These are phyloP conservation scores for Rosa chinensis DNA, from an alignment of 306 rosid genomes.

Conservation along the genomic window DNA sequence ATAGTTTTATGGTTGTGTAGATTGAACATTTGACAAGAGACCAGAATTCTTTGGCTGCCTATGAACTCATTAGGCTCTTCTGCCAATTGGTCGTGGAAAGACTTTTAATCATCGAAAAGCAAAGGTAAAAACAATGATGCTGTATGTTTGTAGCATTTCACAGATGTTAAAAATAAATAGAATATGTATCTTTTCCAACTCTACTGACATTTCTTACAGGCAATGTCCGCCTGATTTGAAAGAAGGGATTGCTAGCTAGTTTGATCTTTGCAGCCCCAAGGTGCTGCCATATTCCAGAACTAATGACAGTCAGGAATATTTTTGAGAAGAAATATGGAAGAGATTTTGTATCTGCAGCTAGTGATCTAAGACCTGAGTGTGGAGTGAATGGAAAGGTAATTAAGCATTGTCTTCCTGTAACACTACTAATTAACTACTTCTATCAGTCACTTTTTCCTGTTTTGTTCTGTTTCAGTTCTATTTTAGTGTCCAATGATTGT, in stretches of 20 bases:
- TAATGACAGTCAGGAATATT: slow-evolving; percentile 55
- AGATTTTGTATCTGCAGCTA: slow-evolving; percentile 91
- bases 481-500: not conserved
- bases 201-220: slow-evolving; percentile 41
- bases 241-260: slow-evolving; percentile 89
- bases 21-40: slow-evolving; percentile 95
- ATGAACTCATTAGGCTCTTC: slow-evolving; percentile 82
- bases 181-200: slow-evolving; percentile 26
- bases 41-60: slow-evolving; percentile 85
- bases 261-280: slow-evolving; percentile 84
- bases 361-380: slow-evolving; percentile 75
- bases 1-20: slow-evolving; percentile 34
- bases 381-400: slow-evolving; percentile 85
- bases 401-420: not conserved
- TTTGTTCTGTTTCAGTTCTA: not conserved
- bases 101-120: slow-evolving; percentile 77
- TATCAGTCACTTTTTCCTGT: not conserved
- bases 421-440: not conserved
- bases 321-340: slow-evolving; percentile 92
- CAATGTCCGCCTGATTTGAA: slow-evolving; percentile 89
- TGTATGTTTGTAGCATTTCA: not conserved
- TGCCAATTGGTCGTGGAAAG: slow-evolving; percentile 78
- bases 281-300: slow-evolving; percentile 93
- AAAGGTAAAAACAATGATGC: slow-evolving; percentile 46
- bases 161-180: not conserved